These are phyloP conservation scores for Gynochthodes officinalis DNA, from an alignment of 257 asterid species.

Conservation along the genomic window DNA sequence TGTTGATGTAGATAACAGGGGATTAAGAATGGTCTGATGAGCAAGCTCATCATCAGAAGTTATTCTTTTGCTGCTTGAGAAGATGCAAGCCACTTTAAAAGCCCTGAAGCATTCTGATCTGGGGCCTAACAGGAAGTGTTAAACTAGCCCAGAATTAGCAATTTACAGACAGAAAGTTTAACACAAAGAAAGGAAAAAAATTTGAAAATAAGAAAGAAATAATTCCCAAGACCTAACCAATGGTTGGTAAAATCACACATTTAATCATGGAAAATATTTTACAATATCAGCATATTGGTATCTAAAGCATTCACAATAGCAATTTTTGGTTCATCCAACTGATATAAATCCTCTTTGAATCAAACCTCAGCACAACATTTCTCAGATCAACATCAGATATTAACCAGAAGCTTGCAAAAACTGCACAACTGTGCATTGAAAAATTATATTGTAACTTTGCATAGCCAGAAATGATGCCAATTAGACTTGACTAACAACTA, in stretches of 20 bases:
- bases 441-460: not conserved
- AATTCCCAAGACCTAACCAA: not conserved
- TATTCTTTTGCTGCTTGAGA: slow-evolving; percentile 95
- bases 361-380: not conserved
- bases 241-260: not conserved
- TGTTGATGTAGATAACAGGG: slow-evolving; percentile 63
- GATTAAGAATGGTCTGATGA: slow-evolving; percentile 69
- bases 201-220: not conserved
- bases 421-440: not conserved
- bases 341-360: not conserved
- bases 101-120: slow-evolving; percentile 75
- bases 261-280: too few species aligned
- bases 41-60: slow-evolving; percentile 96
- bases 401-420: not conserved
- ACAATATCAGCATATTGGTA: not conserved
- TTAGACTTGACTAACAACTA: not conserved
- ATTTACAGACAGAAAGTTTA: not conserved
- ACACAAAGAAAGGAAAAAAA: not conserved
- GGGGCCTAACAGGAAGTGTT: slow-evolving; percentile 38
- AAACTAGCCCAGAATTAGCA: slow-evolving; percentile 10
- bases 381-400: not conserved
- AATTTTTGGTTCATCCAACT: not conserved
- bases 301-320: not conserved
- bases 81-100: slow-evolving; percentile 96
- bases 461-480: not conserved